These are phyloP conservation scores for Hordeum pubiflorum DNA, from an alignment of 202 grass and related monocot species.

Conservation along the genomic window DNA sequence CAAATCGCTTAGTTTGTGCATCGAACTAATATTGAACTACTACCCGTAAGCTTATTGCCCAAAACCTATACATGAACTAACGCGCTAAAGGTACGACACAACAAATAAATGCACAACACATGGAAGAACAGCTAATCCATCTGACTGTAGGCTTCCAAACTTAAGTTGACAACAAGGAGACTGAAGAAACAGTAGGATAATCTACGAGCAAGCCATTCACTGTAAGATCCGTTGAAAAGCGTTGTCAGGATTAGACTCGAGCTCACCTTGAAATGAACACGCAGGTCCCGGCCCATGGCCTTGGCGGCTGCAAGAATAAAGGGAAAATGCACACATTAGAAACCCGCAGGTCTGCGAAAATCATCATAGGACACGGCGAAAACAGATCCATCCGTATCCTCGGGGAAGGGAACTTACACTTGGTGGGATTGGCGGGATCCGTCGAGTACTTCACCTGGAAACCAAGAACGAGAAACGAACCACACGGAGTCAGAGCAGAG, in stretches of 20 bases:
- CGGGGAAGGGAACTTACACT: constrained; percentile 25
- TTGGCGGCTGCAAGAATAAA: constrained; percentile 45
- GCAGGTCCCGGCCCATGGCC: constrained; percentile 59
- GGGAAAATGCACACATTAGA: constrained; percentile 6
- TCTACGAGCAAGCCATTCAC: background rate
- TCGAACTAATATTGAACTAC: background rate
- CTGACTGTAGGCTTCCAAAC: background rate
- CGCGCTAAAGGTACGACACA: background rate
- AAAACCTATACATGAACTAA: no score
- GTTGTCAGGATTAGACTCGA: background rate
- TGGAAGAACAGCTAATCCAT: no score
- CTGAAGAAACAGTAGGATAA: background rate
- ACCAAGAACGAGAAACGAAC: background rate
- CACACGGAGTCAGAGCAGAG: background rate
- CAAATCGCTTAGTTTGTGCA: background rate
- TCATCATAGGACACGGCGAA: background rate
- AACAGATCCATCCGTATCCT: background rate
- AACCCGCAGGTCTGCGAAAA: background rate
- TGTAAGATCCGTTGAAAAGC: background rate
- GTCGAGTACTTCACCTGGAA: constrained; percentile 56
- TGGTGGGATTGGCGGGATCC: constrained; percentile 54
- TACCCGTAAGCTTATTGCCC: no score
- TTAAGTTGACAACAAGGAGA: background rate
- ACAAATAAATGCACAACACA: background rate
- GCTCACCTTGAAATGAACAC: constrained; percentile 68